Conservation (phyloP, 116 monocot species). For the Thalassia testudinum region DNA sequence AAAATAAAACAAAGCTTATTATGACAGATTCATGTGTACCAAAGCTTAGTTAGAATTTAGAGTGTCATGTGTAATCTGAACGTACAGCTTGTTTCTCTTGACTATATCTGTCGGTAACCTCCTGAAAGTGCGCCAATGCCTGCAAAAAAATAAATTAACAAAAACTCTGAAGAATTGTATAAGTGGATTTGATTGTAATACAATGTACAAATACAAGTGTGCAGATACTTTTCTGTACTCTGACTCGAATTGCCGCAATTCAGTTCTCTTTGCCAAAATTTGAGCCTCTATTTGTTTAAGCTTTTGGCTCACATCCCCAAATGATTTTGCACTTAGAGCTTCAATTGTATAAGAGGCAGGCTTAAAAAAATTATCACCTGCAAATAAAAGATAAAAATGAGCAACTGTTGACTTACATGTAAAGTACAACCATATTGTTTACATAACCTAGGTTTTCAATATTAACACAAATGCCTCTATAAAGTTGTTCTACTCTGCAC, state of each 20-base stretch:
- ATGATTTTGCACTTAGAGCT: constrained; percentile 56
- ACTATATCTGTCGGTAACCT: constrained; percentile 75
- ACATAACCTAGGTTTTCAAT: background rate
- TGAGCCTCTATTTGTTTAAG: constrained; percentile 78
- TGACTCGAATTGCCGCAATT: constrained; percentile 80
- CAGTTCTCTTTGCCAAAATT: constrained; percentile 78
- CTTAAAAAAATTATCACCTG: constrained; percentile 99
- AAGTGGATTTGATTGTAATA: background rate
- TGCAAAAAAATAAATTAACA: constrained; percentile 13
- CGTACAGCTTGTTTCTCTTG: constrained; percentile 60
- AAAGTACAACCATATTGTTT: background rate
- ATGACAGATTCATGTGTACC: too few relatives aligned
- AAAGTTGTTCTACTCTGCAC: too few relatives aligned
- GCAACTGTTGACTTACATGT: too few relatives aligned
- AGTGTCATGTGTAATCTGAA: background rate
- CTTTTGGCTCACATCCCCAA: constrained; percentile 55
- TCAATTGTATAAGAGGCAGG: constrained; percentile 87
- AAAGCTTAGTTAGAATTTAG: too few relatives aligned
- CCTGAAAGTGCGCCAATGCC: constrained; percentile 89
- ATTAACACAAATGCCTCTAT: background rate
- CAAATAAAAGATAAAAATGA: constrained; percentile 2
- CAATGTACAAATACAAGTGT: background rate
- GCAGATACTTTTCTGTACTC: constrained; percentile 79
- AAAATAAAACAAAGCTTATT: too few relatives aligned
- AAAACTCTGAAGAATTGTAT: background rate